These are phyloP conservation scores for Neocucurbitaria cava DNA, from an alignment of 2,329 filamentous ascomycete genomes.

Conservation along the genomic window DNA sequence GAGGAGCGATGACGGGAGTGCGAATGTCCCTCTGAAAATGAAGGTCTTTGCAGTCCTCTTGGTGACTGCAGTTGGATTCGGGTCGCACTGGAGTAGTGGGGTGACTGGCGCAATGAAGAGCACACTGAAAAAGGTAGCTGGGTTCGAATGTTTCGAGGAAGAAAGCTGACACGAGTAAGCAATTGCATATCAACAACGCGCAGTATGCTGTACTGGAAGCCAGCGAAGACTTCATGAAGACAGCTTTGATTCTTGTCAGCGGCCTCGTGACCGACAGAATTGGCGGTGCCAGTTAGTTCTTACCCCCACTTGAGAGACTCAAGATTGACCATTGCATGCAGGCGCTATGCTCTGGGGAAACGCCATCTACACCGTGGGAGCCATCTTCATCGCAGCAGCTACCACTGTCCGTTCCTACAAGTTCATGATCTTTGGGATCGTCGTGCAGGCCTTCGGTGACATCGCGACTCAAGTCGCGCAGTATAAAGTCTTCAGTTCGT, in stretches of 20 bases:
- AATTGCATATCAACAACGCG: constrained; percentile 66
- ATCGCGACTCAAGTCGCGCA: constrained; percentile 70
- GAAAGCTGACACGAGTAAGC: constrained; percentile 9
- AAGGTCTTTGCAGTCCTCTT: constrained; percentile 57
- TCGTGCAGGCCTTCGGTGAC: constrained; percentile 66
- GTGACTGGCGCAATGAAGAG: constrained; percentile 68
- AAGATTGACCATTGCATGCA: constrained; percentile 6
- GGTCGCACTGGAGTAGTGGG: constrained; percentile 66
- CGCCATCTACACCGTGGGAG: constrained; percentile 63
- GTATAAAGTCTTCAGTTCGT: constrained; percentile 70
- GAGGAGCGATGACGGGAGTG: neutral
- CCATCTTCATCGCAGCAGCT: constrained; percentile 65
- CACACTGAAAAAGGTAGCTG: constrained; percentile 61
- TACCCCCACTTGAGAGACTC: neutral
- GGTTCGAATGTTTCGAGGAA: neutral
- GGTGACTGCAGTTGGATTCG: constrained; percentile 64
- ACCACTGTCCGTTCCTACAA: constrained; percentile 63
- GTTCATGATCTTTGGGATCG: constrained; percentile 66
- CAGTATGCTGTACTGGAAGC: constrained; percentile 66
- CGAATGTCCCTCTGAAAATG: constrained; percentile 23
- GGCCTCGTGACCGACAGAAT: constrained; percentile 65
- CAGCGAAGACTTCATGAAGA: constrained; percentile 69
- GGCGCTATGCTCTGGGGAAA: constrained; percentile 68
- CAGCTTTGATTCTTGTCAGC: constrained; percentile 61
- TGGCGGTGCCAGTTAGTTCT: constrained; percentile 57